Base-by-base conservation (phyloP, 2,329 filamentous ascomycete species). In the Nemania bipapillata region DNA sequence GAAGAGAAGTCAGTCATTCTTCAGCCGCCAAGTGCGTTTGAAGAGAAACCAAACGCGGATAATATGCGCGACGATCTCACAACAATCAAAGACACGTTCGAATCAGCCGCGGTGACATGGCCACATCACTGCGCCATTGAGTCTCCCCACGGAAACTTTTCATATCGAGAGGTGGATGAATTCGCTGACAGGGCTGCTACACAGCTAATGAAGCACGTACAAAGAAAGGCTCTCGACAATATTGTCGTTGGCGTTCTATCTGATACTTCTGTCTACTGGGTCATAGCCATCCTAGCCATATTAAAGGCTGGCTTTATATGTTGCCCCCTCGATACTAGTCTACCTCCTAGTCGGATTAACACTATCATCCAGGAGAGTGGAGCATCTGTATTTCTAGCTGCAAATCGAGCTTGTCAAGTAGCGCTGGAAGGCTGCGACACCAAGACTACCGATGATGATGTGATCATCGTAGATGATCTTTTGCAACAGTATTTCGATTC, bases 291-390 rank as follows among this genome's bases (percentile, higher is more conserved):
- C 32, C 22, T 67, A n/a, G 68, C 64, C 15, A 37, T 65, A 24
- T 52, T 70, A 9, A 70, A 70, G 40, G 64, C 68, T 15, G 68
- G 68, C 30, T 66, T 22, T 15, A 65, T 70, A n/a, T 70, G 68
- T 42, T 70, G 68, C 37, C 68, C 68, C 7, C 49, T 70, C 20
- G 59, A 62, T 30, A 32, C 28, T 15, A 62, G 45, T 40, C 59
- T 62, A 4, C 47, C 59, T 37, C 15, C 28, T 12, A n/a, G 20
- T 30, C 47, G 59, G 32, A 62, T 54, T 20, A 15, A 53, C 20
- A 42, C 30, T 32, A 62, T 62, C 35, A 45, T 53, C 3, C 1
- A 35, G 6, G 28, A 62, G 30, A 62, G 59, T 47, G 30, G 30
- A 3, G 47, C 59, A 11, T 62, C 59, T 24, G 15, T 54, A 30